phyloP scores from a whole-genome alignment of 306 rosid species.

The Prunus mira region DNA sequence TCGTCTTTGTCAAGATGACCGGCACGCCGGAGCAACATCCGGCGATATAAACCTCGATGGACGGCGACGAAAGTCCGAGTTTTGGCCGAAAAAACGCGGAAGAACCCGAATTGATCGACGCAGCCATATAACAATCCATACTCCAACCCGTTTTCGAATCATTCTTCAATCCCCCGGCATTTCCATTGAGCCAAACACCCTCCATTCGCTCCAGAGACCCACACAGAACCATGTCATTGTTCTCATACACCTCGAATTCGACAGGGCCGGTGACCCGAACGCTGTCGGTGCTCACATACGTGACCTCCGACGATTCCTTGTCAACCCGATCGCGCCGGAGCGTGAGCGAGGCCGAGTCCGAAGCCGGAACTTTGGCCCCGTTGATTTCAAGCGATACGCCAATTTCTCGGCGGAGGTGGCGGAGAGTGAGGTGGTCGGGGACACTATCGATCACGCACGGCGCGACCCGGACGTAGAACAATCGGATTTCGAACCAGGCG shows the following conservation, averaged over 20 bases:
- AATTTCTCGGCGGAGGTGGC: conserved; percentile 54
- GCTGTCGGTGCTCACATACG: conserved; percentile 84
- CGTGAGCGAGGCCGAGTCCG: conserved; percentile 39
- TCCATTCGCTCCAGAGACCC: conserved; percentile 77
- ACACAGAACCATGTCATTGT: conserved; percentile 64
- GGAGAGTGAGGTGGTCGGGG: conserved; percentile 58
- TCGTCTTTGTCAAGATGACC: conserved; percentile 65
- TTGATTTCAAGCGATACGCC: conserved; percentile 65
- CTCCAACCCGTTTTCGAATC: conserved; percentile 55
- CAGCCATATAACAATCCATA: conserved; percentile 68
- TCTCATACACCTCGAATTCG: conserved; percentile 80
- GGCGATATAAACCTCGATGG: conserved; percentile 78
- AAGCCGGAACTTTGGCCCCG: conserved; percentile 44
- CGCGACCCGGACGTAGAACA: conserved; percentile 68
- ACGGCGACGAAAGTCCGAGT: conserved; percentile 65
- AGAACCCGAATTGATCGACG: conserved; percentile 49
- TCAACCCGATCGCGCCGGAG: conserved; percentile 72
- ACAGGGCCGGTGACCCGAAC: conserved; percentile 58
- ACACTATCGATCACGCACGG: conserved; percentile 57
- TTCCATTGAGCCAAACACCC: conserved; percentile 49
- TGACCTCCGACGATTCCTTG: conserved; percentile 69
- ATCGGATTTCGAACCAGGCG: conserved; percentile 54
- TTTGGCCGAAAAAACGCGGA: conserved; percentile 76
- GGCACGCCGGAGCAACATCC: conserved; percentile 84
- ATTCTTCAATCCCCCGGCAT: conserved; percentile 36